Evolutionary conservation across 257 asterid genomes (phyloP).

Genomic region (Solanum phureja): DNA sequence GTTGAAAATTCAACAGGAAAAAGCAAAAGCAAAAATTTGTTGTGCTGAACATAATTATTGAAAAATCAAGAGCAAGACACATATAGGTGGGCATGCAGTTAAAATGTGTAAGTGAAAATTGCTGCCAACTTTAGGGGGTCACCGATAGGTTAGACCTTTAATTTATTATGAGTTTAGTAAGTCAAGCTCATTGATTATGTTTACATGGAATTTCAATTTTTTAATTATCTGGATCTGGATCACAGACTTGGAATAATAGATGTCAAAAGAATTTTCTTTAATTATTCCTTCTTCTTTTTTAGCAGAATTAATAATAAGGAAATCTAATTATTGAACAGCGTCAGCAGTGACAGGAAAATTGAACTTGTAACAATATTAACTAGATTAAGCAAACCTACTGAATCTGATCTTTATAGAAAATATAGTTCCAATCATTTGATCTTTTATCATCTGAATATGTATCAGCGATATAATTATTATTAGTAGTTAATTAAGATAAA

Average conservation of each 20-base stretch:
- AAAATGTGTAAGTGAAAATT: too few relatives aligned
- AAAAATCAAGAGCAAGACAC: not conserved
- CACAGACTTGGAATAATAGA: not conserved
- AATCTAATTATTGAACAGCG: not conserved
- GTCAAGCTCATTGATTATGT: not conserved
- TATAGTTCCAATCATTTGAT: not conserved
- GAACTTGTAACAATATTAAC: not conserved
- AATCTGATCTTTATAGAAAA: not conserved
- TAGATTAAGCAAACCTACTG: not conserved
- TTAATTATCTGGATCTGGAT: not conserved
- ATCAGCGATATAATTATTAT: not conserved
- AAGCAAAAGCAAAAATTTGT: not conserved
- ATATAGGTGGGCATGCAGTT: not conserved
- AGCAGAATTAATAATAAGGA: not conserved
- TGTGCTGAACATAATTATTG: not conserved
- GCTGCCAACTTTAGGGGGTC: too few relatives aligned
- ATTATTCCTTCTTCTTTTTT: not conserved
- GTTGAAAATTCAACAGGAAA: not conserved
- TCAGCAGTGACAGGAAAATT: not conserved
- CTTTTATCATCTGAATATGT: not conserved
- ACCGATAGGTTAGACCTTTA: not conserved
- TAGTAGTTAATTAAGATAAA: not conserved
- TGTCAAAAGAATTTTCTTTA: not conserved
- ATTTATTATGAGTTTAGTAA: not conserved
- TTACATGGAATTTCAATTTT: not conserved